Conservation (phyloP, 148 eudicot genomes). For the Hydrangea macrophylla region DNA sequence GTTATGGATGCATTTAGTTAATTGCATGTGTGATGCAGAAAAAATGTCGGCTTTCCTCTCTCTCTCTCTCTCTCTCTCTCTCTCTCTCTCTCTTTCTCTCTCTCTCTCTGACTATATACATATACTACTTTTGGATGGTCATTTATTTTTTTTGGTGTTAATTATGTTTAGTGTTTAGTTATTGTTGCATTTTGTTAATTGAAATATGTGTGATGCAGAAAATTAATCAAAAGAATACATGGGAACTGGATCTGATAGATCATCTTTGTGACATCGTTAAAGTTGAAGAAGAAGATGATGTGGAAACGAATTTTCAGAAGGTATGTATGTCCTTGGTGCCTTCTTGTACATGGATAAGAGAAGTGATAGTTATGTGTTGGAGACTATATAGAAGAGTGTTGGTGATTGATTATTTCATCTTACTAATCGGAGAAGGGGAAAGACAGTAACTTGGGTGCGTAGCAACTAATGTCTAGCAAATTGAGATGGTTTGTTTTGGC, state of each 20-base stretch:
- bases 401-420: neutral
- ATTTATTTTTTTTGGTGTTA: neutral
- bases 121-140: neutral
- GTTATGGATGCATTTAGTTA: too few relatives aligned
- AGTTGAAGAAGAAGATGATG: constrained; percentile 40
- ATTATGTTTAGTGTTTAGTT: too few relatives aligned
- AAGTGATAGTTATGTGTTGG: neutral
- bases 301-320: constrained; percentile 49
- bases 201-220: constrained; percentile 25
- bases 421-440: neutral
- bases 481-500: too few relatives aligned
- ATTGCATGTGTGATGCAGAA: too few relatives aligned
- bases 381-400: neutral
- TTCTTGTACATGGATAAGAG: neutral
- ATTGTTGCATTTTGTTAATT: neutral
- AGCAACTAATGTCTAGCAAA: neutral
- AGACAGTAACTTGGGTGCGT: too few relatives aligned
- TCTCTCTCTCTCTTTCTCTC: too few relatives aligned
- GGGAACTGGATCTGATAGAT: constrained; percentile 60
- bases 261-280: constrained; percentile 51
- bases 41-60: too few relatives aligned
- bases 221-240: constrained; percentile 66
- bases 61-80: too few relatives aligned
- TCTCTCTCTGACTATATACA: neutral
- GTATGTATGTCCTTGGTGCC: constrained; percentile 14